Percentiles rank a stretch among this genome's conserved stretches.
Evolutionary conservation across 306 rosid genomes (phyloP).

Genomic region (Acmispon strigosus): DNA sequence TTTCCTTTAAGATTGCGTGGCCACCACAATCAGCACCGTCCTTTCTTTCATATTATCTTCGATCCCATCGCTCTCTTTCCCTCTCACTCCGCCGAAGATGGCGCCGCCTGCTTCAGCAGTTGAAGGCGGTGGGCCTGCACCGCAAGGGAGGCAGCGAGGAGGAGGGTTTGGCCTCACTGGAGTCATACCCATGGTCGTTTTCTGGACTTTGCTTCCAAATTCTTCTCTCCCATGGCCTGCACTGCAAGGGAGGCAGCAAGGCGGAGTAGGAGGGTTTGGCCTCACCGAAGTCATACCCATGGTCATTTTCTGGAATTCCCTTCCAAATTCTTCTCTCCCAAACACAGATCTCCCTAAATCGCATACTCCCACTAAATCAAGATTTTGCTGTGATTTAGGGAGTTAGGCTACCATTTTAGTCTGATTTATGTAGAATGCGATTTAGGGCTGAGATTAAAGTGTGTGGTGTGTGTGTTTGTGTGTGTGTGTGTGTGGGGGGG

Average conservation of each 20-base stretch:
- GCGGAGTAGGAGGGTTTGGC: constrained; percentile 69
- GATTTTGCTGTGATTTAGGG: too few relatives aligned
- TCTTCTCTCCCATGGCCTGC: constrained; percentile 63
- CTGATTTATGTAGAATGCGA: too few relatives aligned
- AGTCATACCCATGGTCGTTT: constrained; percentile 78
- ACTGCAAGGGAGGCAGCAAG: constrained; percentile 47
- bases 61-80: constrained; percentile 12
- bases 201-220: constrained; percentile 96
- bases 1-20: too few relatives aligned
- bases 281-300: constrained; percentile 77
- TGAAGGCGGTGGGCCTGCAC: constrained; percentile 31
- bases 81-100: constrained; percentile 32
- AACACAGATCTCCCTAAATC: not conserved
- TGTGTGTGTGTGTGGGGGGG: too few relatives aligned
- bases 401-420: too few relatives aligned
- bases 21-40: too few relatives aligned
- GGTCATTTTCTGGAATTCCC: constrained; percentile 95
- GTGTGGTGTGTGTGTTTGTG: too few relatives aligned
- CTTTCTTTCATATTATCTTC: constrained; percentile 2
- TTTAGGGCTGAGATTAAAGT: too few relatives aligned
- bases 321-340: constrained; percentile 82
- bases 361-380: too few relatives aligned
- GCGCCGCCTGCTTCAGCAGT: constrained; percentile 61
- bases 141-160: constrained; percentile 52
- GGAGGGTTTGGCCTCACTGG: constrained; percentile 74